Percentiles rank a stretch among this genome's conserved stretches.
These are phyloP conservation scores for Hirschioporus abietinus DNA, from an alignment of 768 basidiomycete species.

Conservation along the genomic window DNA sequence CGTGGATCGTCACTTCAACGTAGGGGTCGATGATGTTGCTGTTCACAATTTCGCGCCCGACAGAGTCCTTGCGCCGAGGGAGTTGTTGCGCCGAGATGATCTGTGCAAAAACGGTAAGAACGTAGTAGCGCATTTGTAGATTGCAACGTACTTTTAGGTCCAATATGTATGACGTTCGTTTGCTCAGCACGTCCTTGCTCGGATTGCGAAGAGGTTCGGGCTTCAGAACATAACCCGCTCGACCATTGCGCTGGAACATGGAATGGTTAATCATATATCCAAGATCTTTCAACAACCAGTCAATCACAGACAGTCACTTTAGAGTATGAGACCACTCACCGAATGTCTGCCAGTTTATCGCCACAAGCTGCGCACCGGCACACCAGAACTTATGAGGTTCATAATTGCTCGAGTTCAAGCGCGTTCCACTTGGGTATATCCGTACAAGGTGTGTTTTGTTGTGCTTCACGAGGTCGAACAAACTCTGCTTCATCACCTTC, in stretches of 20 bases:
- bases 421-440: conserved; percentile 79
- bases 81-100: conserved; percentile 90
- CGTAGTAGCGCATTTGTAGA: conserved; percentile 1
- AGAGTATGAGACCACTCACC: conserved; percentile 46
- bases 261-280: conserved; percentile 92
- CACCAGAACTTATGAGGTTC: conserved; percentile 88
- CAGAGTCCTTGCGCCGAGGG: conserved; percentile 62
- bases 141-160: conserved; percentile 50
- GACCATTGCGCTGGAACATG: conserved; percentile 92
- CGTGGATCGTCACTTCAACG: conserved; percentile 74
- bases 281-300: conserved; percentile 49
- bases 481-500: conserved; percentile 63
- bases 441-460: conserved; percentile 76
- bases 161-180: conserved; percentile 53
- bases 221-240: conserved; percentile 86
- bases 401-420: conserved; percentile 83
- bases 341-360: conserved; percentile 96
- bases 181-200: conserved; percentile 51
- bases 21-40: conserved; percentile 62
- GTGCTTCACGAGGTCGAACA: conserved; percentile 79
- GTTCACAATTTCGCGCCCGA: conserved; percentile 55
- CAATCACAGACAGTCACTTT: not conserved
- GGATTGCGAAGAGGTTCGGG: conserved; percentile 67
- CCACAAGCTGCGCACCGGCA: conserved; percentile 83
- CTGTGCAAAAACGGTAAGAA: conserved; percentile 19